These are phyloP conservation scores for Phytophthora aleatoria DNA, from an alignment of 352 stramenopile species.

Conservation along the genomic window DNA sequence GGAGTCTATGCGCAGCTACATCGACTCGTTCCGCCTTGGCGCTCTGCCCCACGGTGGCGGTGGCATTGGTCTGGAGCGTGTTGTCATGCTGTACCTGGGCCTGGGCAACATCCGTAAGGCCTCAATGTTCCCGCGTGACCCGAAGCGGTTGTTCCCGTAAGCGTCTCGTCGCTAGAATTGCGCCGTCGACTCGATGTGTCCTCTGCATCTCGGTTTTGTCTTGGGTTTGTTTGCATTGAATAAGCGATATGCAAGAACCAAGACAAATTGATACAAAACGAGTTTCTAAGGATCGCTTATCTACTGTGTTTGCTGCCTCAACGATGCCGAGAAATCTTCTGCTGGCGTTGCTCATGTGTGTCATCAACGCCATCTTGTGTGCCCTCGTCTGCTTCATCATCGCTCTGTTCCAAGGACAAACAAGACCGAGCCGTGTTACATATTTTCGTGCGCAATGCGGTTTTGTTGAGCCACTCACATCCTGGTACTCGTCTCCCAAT, in stretches of 20 bases:
- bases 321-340: conserved; percentile 9
- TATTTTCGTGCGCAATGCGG: background rate
- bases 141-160: conserved; percentile 82
- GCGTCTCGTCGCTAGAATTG: conserved; percentile 15
- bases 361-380: background rate
- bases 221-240: conserved; percentile 15
- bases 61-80: conserved; percentile 98
- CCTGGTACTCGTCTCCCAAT: conserved; percentile 48
- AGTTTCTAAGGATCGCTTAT: background rate
- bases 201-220: conserved; percentile 13
- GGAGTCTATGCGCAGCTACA: conserved; percentile 95
- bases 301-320: background rate
- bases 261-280: conserved; percentile 12
- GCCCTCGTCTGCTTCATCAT: conserved; percentile 15
- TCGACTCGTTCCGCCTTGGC: conserved; percentile 98
- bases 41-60: conserved; percentile 98
- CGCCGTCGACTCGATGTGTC: conserved; percentile 5
- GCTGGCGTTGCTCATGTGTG: conserved; percentile 4
- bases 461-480: conserved; percentile 27
- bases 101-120: conserved; percentile 99
- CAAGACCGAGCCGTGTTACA: background rate
- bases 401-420: conserved; percentile 16
- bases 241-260: conserved; percentile 24
- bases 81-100: conserved; percentile 99
- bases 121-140: conserved; percentile 99